phyloP scores from a whole-genome alignment of 805 yeast species.

The Wickerhamomyces queroliae region DNA sequence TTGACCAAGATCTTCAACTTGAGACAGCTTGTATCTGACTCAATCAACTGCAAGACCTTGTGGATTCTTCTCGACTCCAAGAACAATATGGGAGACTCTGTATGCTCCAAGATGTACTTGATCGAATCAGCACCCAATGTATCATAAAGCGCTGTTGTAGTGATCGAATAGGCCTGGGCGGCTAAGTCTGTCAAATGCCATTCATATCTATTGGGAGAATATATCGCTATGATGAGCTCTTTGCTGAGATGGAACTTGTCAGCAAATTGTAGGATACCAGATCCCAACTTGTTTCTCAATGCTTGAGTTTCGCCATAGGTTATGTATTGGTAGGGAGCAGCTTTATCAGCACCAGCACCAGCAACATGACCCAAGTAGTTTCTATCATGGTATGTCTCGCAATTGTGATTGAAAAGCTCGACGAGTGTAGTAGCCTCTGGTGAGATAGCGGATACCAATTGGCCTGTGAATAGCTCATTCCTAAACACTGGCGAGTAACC shows the following conservation, averaged over 20 bases:
- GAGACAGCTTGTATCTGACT: neutral
- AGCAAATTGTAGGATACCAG: constrained; percentile 37
- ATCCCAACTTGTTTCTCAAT: constrained; percentile 39
- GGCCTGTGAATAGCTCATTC: constrained; percentile 27
- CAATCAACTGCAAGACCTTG: neutral
- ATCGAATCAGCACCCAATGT: constrained; percentile 51
- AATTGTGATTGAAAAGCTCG: constrained; percentile 34
- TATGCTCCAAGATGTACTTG: constrained; percentile 47
- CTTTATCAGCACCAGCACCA: too few relatives aligned
- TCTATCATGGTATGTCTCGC: too few relatives aligned
- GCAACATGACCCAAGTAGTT: too few relatives aligned
- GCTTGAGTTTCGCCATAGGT: constrained; percentile 32
- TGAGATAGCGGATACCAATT: too few relatives aligned
- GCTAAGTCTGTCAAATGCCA: constrained; percentile 65
- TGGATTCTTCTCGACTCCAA: neutral
- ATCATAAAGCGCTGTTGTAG: constrained; percentile 43
- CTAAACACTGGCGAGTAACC: constrained; percentile 46
- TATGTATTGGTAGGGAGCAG: constrained; percentile 30
- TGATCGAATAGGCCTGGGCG: constrained; percentile 42
- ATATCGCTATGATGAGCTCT: constrained; percentile 43
- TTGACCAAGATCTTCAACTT: neutral
- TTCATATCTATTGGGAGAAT: constrained; percentile 49
- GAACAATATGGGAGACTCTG: constrained; percentile 43
- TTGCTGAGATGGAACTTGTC: constrained; percentile 20
- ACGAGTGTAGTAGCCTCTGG: too few relatives aligned